phyloP scores from a whole-genome alignment of 768 basidiomycete genomes.

The Rhodocollybia butyracea region DNA sequence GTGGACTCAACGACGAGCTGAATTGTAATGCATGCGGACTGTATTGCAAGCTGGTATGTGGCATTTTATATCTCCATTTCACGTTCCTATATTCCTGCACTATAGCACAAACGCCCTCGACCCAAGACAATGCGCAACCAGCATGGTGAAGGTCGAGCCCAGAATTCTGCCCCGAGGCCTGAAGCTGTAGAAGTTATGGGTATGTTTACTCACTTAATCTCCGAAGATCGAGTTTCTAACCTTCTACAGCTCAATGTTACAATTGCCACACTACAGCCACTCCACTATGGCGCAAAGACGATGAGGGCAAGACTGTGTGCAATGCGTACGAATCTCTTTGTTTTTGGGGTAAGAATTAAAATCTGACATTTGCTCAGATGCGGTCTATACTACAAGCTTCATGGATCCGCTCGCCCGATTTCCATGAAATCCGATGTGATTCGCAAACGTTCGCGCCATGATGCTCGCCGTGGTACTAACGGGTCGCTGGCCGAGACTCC shows the following conservation, averaged over 20 bases:
- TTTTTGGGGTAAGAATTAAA: conserved; percentile 1
- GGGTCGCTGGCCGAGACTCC: conserved; percentile 58
- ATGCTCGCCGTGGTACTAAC: conserved; percentile 58
- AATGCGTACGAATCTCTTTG: conserved; percentile 65
- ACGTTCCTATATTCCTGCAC: background rate
- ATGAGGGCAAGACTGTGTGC: conserved; percentile 88
- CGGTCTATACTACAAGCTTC: conserved; percentile 81
- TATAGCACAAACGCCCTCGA: conserved; percentile 81
- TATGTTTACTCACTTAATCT: conserved; percentile 31
- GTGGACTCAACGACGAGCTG: conserved; percentile 83
- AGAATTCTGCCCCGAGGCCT: conserved; percentile 53
- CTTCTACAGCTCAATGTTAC: conserved; percentile 71
- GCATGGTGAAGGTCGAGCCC: conserved; percentile 68
- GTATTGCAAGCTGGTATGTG: conserved; percentile 78
- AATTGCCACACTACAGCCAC: conserved; percentile 90
- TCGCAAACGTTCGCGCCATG: conserved; percentile 81
- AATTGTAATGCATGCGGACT: conserved; percentile 89
- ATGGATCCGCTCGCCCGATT: conserved; percentile 82
- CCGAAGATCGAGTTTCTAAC: conserved; percentile 23
- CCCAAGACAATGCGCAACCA: conserved; percentile 84
- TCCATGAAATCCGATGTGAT: conserved; percentile 92
- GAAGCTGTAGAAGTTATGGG: conserved; percentile 74
- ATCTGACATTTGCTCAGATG: conserved; percentile 43
- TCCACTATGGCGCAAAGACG: conserved; percentile 87
- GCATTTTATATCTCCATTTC: background rate